Base-by-base conservation (phyloP, 2,329 filamentous ascomycete species). In the Uncinocarpus reesii region DNA sequence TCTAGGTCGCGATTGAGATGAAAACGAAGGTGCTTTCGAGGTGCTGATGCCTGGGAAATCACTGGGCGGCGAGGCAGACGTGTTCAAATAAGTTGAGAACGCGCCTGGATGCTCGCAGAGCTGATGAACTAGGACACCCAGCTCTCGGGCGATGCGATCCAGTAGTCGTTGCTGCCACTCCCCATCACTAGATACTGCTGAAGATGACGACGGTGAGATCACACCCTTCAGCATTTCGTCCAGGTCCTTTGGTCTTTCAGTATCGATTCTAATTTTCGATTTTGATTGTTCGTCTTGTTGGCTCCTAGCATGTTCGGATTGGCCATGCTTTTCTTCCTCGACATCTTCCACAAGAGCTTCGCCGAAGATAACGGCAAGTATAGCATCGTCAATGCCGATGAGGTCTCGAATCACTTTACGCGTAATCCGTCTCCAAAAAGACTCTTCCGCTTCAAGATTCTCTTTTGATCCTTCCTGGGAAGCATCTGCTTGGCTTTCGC, bases 91-190 rank as follows among this genome's bases (percentile, higher is more conserved):
- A 0, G 86, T 86, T 11, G 81, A 84, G 63, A 96, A 96, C 1
- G 90, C 87, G 1, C 87, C 86, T 0, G 90, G 88, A 54, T 95
- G 84, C 51, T 86, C 84, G 23, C 86, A 86, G 41, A 96, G 72
- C 54, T 89, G 85, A 60, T 86, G 79, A 21, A 95, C 83, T 11
- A 95, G 71, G 26, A 86, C 71, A 7, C 89, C 90, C 4, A 98
- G 77, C 67, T 98, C 92, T 46, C 79, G 80, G 2, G 92, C 86
- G 54, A 98, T 83, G 48, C 83, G 80, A 58, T 94, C 84, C 2
- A 98, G 73, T 16, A 95, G 75, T 49, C 80, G 80, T 41, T 84
- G 71, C 62, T 54, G 54, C 66, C 68, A 61, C 52, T 62, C 52
- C 55, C 62, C 49, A 52, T 65, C 55, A 35, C 59, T 55, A n/a